Conservation (phyloP, 2,329 filamentous ascomycete genomes). For the Xylariaceae sp. region DNA sequence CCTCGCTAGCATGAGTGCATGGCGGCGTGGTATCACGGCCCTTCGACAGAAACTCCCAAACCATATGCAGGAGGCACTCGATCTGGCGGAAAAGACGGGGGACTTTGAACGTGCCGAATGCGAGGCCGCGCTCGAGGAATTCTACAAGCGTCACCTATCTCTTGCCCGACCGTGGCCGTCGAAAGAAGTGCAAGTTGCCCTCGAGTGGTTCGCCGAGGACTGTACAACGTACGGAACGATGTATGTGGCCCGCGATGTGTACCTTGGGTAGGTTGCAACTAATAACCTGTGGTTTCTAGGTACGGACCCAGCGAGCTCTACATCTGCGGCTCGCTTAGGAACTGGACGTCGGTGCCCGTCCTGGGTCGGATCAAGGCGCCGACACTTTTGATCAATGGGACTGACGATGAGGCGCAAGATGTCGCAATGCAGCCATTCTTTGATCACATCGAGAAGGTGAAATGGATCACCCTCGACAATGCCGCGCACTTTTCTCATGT, state of each 20-base stretch:
- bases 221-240: conserved; percentile 34
- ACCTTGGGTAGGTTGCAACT: neutral
- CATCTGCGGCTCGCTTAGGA: conserved; percentile 22
- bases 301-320: conserved; percentile 23
- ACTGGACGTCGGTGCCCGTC: conserved; percentile 29
- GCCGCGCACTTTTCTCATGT: conserved; percentile 36
- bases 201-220: conserved; percentile 34
- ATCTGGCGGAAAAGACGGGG: conserved; percentile 22
- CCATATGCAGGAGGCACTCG: conserved; percentile 11
- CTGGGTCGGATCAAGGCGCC: conserved; percentile 31
- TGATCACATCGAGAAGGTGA: conserved; percentile 34
- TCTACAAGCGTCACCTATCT: conserved; percentile 33
- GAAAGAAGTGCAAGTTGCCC: conserved; percentile 31
- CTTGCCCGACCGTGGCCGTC: conserved; percentile 6
- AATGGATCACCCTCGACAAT: conserved; percentile 36
- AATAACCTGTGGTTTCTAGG: conserved; percentile 3
- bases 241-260: conserved; percentile 25
- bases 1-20: conserved; percentile 32
- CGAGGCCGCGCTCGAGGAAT: conserved; percentile 31
- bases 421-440: conserved; percentile 35
- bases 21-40: conserved; percentile 15
- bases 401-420: conserved; percentile 36
- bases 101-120: conserved; percentile 33
- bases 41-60: conserved; percentile 16
- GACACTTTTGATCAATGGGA: conserved; percentile 36